phyloP scores from a whole-genome alignment of 139 green algal genomes.

The Pleodorina starrii region DNA sequence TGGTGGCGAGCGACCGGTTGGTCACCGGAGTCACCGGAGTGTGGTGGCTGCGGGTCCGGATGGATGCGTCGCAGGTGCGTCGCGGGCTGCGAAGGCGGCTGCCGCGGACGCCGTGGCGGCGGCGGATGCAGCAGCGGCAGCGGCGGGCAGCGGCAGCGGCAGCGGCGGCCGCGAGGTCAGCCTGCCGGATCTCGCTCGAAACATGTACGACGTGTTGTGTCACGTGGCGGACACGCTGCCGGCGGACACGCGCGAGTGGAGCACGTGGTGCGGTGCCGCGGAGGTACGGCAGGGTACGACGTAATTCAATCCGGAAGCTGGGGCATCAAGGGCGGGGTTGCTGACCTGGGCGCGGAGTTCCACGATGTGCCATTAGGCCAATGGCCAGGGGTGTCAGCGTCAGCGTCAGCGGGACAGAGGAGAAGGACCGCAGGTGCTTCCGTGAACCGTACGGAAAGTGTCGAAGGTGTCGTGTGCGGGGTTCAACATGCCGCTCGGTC shows the following conservation, averaged over 20 bases:
- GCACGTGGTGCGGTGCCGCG: conserved; percentile 80
- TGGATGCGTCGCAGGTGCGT: background rate
- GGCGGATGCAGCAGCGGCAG: background rate
- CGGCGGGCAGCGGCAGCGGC: background rate
- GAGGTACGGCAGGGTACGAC: conserved; percentile 58
- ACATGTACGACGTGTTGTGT: conserved; percentile 62
- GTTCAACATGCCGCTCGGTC: too few relatives aligned
- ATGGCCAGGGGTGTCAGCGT: too few relatives aligned
- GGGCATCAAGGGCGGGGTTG: too few relatives aligned
- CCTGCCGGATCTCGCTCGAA: conserved; percentile 52
- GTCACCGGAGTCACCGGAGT: too few relatives aligned
- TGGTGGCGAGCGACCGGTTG: too few relatives aligned
- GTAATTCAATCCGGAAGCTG: background rate
- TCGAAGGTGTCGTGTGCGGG: too few relatives aligned
- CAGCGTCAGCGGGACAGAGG: too few relatives aligned
- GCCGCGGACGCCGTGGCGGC: background rate
- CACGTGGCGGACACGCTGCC: conserved; percentile 14
- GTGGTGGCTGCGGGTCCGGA: too few relatives aligned
- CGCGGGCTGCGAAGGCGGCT: background rate
- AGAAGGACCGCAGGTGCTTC: too few relatives aligned
- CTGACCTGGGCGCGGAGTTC: too few relatives aligned
- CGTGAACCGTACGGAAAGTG: too few relatives aligned
- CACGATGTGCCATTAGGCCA: too few relatives aligned
- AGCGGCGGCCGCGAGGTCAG: background rate
- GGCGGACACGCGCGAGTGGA: conserved; percentile 37